Conservation (phyloP, 768 basidiomycete species). For the Sporobolomyces pararoseus region DNA sequence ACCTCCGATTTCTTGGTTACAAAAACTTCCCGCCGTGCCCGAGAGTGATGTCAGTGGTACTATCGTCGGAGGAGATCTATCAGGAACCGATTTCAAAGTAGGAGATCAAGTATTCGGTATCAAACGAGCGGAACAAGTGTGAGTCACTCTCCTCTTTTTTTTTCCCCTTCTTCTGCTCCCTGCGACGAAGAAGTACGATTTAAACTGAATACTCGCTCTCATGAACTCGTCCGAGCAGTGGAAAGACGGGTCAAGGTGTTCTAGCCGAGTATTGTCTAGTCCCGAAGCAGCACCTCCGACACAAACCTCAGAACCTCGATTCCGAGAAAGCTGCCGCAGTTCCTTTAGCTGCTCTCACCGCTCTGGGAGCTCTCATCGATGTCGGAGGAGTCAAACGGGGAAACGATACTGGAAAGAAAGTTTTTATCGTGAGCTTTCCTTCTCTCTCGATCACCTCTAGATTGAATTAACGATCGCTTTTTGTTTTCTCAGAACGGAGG, state of each 20-base stretch:
- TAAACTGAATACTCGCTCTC: no score
- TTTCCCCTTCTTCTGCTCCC: background rate
- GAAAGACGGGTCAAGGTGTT: slow-evolving; percentile 56
- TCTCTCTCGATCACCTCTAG: no score
- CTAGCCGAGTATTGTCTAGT: slow-evolving; percentile 60
- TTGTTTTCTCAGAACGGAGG: no score
- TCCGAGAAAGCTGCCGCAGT: slow-evolving; percentile 63
- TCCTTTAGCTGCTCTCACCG: slow-evolving; percentile 60
- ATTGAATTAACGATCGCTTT: no score
- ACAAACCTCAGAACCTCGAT: slow-evolving; percentile 57
- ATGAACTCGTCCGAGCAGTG: background rate
- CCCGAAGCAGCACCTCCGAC: slow-evolving; percentile 52
- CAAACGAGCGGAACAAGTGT: slow-evolving; percentile 50
- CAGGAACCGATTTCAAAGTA: slow-evolving; percentile 56
- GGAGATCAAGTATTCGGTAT: slow-evolving; percentile 68
- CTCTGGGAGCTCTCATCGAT: slow-evolving; percentile 58
- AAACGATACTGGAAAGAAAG: slow-evolving; percentile 1
- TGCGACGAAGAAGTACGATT: background rate
- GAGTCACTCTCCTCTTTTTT: background rate
- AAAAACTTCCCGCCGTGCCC: slow-evolving; percentile 56
- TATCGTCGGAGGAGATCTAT: slow-evolving; percentile 55
- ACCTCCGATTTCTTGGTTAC: slow-evolving; percentile 55
- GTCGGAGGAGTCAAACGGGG: slow-evolving; percentile 43
- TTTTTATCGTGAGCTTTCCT: no score
- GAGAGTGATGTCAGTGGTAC: slow-evolving; percentile 66